These are phyloP conservation scores for Fusarium sororula DNA, from an alignment of 2,329 filamentous ascomycete genomes.

Conservation along the genomic window DNA sequence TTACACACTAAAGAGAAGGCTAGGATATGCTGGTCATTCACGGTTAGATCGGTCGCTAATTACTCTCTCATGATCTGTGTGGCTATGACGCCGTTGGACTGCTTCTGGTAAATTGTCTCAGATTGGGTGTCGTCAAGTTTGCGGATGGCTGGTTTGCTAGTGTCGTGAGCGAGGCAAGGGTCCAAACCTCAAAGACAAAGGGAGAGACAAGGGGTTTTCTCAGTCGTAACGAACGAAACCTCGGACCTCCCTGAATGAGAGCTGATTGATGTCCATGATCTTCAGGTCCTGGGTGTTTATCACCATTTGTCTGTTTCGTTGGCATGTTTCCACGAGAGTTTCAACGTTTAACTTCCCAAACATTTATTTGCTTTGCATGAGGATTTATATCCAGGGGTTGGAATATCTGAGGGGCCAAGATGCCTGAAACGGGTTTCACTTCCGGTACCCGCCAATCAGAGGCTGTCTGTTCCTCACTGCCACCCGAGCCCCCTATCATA, in stretches of 20 bases:
- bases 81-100: constrained; percentile 26
- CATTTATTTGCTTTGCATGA: constrained; percentile 18
- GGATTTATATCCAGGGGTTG: constrained; percentile 26
- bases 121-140: constrained; percentile 18
- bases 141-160: constrained; percentile 25
- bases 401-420: constrained; percentile 18
- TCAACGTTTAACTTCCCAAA: constrained; percentile 17
- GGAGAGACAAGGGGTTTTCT: constrained; percentile 22
- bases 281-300: constrained; percentile 19
- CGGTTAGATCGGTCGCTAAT: constrained; percentile 15
- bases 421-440: constrained; percentile 43
- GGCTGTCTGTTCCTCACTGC: constrained; percentile 14
- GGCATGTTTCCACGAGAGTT: constrained; percentile 30
- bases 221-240: not conserved
- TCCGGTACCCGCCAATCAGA: constrained; percentile 24
- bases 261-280: constrained; percentile 17
- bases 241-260: not conserved
- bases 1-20: constrained; percentile 2
- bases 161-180: constrained; percentile 25
- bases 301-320: constrained; percentile 28
- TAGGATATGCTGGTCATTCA: not conserved
- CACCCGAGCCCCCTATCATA: constrained; percentile 10
- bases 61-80: not conserved
- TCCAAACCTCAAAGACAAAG: constrained; percentile 18
- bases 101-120: constrained; percentile 29